Base-by-base conservation (phyloP, 2,329 filamentous ascomycete genomes). In the Calonectria pauciramosa region DNA sequence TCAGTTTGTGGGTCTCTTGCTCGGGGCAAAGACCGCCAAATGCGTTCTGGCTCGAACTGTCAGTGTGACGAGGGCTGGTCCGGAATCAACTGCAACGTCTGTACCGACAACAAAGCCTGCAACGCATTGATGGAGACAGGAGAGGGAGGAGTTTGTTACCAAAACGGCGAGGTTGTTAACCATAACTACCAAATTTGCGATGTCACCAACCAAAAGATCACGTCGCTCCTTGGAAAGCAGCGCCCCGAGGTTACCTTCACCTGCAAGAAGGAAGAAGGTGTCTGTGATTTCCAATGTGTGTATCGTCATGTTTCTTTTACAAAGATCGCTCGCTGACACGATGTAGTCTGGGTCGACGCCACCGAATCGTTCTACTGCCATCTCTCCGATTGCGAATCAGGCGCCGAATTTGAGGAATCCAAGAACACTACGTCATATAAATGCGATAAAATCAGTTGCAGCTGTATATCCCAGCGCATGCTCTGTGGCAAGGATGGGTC, bases 21-120 rank as follows among this genome's bases (percentile, higher is more conserved):
- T 49, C 93, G 95, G 80, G 96, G 96, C 77, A 90, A 90, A 79
- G 93, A 99, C 81, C 91, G 97, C 79, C 91, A 93, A 28, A 93
- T 95, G 83, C 92, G 97, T 82, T 87, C 92, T 68, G 92, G 91
- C 76, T 89, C 92, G 72, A 87, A 89, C 51, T 99, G 97, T 86
- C 88, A 95, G 52, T 99, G 97, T 85, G 94, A 96, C 82, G 94
- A 98, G 47, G 97, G 97, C 71, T 99, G 97, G 97, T 91, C 91
- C 51, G 97, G 97, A 77, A 96, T 99, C 87, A 99, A 99, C 88
- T 99, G 97, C 91, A 99, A 97, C 82, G 95, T 99, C 71, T 99
- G 97, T 86, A 93, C 94, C 75, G 92, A 93, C 5, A 90, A 99
- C 83, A 88, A 94, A 79, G 96, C 94, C 20, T 99, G 97, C 82